These are phyloP conservation scores for Candida ovalis DNA, from an alignment of 805 yeast genomes.

Conservation along the genomic window DNA sequence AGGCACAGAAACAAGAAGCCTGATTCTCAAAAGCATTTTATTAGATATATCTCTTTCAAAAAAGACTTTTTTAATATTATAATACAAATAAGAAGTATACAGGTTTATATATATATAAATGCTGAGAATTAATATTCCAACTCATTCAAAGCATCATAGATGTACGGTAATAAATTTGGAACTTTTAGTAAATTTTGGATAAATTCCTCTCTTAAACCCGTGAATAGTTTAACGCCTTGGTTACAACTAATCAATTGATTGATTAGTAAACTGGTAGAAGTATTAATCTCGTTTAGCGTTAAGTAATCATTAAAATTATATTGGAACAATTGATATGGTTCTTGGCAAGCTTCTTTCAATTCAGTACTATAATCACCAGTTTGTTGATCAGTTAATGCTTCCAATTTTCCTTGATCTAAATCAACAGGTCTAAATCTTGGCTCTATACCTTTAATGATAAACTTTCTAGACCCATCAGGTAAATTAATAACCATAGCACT, in stretches of 20 bases:
- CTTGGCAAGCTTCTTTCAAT: conserved; percentile 24
- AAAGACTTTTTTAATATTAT: no score
- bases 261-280: conserved; percentile 34
- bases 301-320: conserved; percentile 32
- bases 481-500: conserved; percentile 87
- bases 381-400: conserved; percentile 31
- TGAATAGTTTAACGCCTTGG: conserved; percentile 32
- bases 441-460: conserved; percentile 90
- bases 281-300: conserved; percentile 37
- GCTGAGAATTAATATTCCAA: conserved; percentile 16
- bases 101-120: neutral
- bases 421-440: conserved; percentile 67
- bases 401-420: conserved; percentile 41
- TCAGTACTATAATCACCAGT: conserved; percentile 9
- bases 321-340: conserved; percentile 28
- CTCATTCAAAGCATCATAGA: conserved; percentile 20
- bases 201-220: conserved; percentile 29
- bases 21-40: neutral
- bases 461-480: conserved; percentile 64
- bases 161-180: conserved; percentile 31
- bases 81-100: neutral
- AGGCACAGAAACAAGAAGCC: conserved; percentile 8
- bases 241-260: conserved; percentile 32
- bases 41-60: neutral
- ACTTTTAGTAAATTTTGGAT: conserved; percentile 31